Evolutionary conservation across 768 basidiomycete genomes (phyloP), one percentile per base, ranked within the genome.

Genomic region (Trametes punicea): DNA sequence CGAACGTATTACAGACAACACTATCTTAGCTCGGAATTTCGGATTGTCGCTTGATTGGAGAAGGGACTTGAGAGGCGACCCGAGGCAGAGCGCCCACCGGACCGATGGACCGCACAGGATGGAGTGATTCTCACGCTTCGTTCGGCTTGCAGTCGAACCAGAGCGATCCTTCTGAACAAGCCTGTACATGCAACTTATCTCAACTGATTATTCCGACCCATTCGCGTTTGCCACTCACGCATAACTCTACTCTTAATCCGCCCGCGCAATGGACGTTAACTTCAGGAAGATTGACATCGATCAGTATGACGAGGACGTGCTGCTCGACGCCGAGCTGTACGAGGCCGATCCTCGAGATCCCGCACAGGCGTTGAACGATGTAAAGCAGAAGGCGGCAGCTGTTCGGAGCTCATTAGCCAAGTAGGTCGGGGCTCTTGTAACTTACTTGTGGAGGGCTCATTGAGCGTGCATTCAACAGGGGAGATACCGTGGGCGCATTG

Each of bases 201-300:
- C 16, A 10, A 33, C 3, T 16, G 30, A 36, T 42, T 30, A 26
- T 26, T 42, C 15, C 42, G 25, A 29, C 44, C 44, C 49, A 27
- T 39, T 27, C 30, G 44, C 51, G 27, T 31, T 18, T 18, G 11
- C 42, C n/a, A 20, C 44, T 29, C 4, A 16, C 18, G 16, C 31
- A 15, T 29, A n/a, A 27, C 40, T 34, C 39, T 34, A 31, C 34
- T 44, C 15, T 26, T 21, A 10, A 31, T 15, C 13, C 42, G 40
- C 34, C 9, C 20, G 6, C 40, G 51, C 30, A 11, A 73, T 78
- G 76, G 77, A 79, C 45, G 69, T 69, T 57, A 82, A 84, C 49
- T 97, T 93, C 73, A 80, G 95, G 64, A 95, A 94, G 73, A 93
- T 97, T 73, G 87, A 98, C 75, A 88, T 98, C 67, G 96, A 98